A percentile compares a stretch with the other conserved stretches of the same genome.
Evolutionary conservation across 2,329 filamentous ascomycete species (phyloP).

Genomic region (Rutstroemia sp.): DNA sequence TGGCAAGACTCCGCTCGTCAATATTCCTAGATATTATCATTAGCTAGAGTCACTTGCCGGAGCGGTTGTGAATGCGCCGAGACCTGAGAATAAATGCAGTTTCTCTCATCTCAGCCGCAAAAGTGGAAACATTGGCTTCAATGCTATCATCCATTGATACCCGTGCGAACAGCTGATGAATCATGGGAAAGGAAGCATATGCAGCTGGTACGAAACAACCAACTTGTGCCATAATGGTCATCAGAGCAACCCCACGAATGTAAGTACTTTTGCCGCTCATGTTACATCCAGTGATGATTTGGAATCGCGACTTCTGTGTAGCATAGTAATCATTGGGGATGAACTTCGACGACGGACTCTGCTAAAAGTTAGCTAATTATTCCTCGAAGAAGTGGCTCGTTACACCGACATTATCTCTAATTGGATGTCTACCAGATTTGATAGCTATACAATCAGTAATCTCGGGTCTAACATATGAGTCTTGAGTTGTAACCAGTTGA

Average conservation of each 20-base stretch:
- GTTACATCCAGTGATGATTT: slow-evolving; percentile 92
- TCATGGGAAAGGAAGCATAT: slow-evolving; percentile 74
- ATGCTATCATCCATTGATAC: slow-evolving; percentile 82
- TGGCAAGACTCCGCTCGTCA: slow-evolving; percentile 65
- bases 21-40: slow-evolving; percentile 51
- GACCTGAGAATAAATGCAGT: slow-evolving; percentile 81
- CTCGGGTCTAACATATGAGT: slow-evolving; percentile 56
- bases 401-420: slow-evolving; percentile 48
- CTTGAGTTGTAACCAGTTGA: slow-evolving; percentile 58
- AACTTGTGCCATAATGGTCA: slow-evolving; percentile 89
- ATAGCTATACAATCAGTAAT: slow-evolving; percentile 57
- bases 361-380: background rate
- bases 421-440: slow-evolving; percentile 60
- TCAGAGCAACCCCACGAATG: slow-evolving; percentile 75
- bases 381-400: background rate
- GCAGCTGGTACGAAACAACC: slow-evolving; percentile 84
- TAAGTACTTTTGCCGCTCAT: slow-evolving; percentile 99
- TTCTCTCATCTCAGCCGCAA: slow-evolving; percentile 91
- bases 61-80: background rate
- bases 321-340: slow-evolving; percentile 89
- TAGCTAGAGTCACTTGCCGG: background rate
- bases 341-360: slow-evolving; percentile 59
- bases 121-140: slow-evolving; percentile 87
- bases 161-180: slow-evolving; percentile 78
- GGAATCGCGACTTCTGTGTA: slow-evolving; percentile 71